Percentiles rank a stretch among this genome's conserved stretches.
These are phyloP conservation scores for Silene latifolia DNA, from an alignment of 148 eudicot genomes.

Conservation along the genomic window DNA sequence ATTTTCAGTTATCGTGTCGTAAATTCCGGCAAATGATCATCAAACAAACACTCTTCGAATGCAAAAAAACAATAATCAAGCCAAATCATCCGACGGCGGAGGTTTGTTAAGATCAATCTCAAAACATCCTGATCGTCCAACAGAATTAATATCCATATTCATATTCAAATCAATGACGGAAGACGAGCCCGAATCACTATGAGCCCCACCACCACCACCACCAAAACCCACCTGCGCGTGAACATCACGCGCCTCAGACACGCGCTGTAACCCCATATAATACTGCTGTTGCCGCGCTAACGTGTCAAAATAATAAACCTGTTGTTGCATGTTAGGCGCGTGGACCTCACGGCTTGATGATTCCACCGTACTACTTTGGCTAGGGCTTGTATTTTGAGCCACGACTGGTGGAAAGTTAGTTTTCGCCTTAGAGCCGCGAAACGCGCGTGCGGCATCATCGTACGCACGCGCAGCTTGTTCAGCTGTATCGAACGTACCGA, in stretches of 20 bases:
- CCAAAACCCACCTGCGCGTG: background rate
- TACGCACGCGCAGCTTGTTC: conserved; percentile 72
- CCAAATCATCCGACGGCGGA: conserved; percentile 44
- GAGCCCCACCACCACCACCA: conserved; percentile 14
- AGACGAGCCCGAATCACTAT: conserved; percentile 58
- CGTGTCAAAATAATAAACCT: conserved; percentile 27
- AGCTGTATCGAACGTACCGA: conserved; percentile 74
- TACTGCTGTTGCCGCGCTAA: conserved; percentile 10
- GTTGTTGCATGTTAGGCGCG: conserved; percentile 9
- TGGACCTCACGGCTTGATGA: conserved; percentile 34
- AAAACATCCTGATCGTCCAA: conserved; percentile 15
- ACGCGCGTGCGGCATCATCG: conserved; percentile 62
- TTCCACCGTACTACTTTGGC: conserved; percentile 55
- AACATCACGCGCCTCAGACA: conserved; percentile 1
- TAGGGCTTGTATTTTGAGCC: conserved; percentile 33
- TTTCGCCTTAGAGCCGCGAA: conserved; percentile 69
- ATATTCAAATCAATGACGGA: conserved; percentile 51
- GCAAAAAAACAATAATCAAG: conserved; percentile 26
- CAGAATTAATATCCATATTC: conserved; percentile 23
- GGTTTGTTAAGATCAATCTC: conserved; percentile 53
- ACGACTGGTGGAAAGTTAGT: conserved; percentile 44
- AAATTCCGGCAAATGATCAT: background rate
- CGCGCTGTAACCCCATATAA: conserved; percentile 1
- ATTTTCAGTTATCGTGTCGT: no score
- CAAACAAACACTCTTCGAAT: background rate